Conservation (phyloP, 495 filamentous ascomycete species). For the Choiromyces venosus region DNA sequence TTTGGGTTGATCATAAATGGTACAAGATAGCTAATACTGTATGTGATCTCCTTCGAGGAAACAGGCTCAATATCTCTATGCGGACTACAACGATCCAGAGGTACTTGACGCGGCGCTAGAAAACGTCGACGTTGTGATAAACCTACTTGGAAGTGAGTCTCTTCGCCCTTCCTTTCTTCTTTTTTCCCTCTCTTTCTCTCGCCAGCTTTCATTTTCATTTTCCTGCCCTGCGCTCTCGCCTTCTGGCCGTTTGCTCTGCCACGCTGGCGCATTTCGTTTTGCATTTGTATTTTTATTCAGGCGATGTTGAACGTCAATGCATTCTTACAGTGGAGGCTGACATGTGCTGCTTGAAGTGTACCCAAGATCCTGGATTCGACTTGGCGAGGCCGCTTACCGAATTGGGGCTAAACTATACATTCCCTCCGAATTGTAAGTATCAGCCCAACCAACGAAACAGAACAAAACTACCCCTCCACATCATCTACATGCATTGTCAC, state of each 20-base stretch:
- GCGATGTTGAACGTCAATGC: constrained; percentile 23
- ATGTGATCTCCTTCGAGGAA: not conserved
- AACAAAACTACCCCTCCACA: not conserved
- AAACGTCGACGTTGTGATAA: constrained; percentile 31
- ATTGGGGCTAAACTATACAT: constrained; percentile 33
- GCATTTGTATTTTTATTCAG: constrained; percentile 18
- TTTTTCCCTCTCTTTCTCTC: constrained; percentile 4
- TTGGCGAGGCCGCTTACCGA: constrained; percentile 36
- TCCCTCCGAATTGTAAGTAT: constrained; percentile 34
- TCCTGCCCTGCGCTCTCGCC: not conserved
- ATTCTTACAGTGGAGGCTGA: constrained; percentile 26
- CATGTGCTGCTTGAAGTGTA: constrained; percentile 38
- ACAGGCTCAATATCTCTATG: constrained; percentile 29
- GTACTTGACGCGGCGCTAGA: constrained; percentile 24
- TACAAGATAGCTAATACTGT: constrained; percentile 8
- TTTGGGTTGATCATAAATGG: not conserved
- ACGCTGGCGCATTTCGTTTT: constrained; percentile 6
- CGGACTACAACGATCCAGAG: constrained; percentile 29
- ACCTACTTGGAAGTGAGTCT: constrained; percentile 34
- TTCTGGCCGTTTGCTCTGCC: constrained; percentile 8
- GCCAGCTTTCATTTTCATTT: constrained; percentile 12
- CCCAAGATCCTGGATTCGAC: constrained; percentile 29
- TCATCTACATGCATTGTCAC: not conserved
- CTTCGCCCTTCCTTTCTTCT: not conserved
- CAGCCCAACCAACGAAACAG: not conserved